Base-by-base conservation (phyloP, 2,329 filamentous ascomycete genomes). In the Talaromyces sp. region DNA sequence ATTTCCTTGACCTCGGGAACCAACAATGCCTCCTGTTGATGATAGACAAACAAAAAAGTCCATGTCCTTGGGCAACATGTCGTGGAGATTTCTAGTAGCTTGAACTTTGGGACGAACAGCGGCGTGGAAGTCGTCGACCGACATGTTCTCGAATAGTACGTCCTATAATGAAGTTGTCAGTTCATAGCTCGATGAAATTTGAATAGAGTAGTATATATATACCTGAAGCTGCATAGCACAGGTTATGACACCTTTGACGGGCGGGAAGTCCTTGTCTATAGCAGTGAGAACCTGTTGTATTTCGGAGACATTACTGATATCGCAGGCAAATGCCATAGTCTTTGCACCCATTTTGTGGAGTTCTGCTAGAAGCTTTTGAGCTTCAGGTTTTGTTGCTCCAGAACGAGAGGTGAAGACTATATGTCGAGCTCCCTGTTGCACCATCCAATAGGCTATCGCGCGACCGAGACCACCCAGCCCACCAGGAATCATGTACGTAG, bases 391-490 rank as follows among this genome's bases (percentile, higher is more conserved):
- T 47, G 45, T 25, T 15, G 45, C 19, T 25, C 45, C 45, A 7
- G 45, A 25, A 7, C 22, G 45, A 25, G 74, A 77, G 27, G 74
- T 71, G 9, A 78, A 54, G 6, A 73, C 68, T 19, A 78, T 54
- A 61, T 71, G 47, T 13, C 70, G 62, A 10, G 73, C 75, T 5
- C 76, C 75, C 59, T 69, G 65, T 5, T 47, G 33, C 9, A 72
- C 67, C 74, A 78, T 75, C 72, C 71, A 78, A 13, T 69, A 56
- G 49, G 66, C 68, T 31, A 77, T 39, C 5, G 73, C 75, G 19
- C 68, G 69, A 19, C 75, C 75, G 31, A 77, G 65, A 9, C 70
- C 69, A 37, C 43, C 59, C 19, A 61, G n/a, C 17, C 59, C 59
- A 37, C 65, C 31, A 57, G 47, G 17, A 19, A 41, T 45, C 65